phyloP scores from a whole-genome alignment of 257 asterid species.

The Ballota nigra region DNA sequence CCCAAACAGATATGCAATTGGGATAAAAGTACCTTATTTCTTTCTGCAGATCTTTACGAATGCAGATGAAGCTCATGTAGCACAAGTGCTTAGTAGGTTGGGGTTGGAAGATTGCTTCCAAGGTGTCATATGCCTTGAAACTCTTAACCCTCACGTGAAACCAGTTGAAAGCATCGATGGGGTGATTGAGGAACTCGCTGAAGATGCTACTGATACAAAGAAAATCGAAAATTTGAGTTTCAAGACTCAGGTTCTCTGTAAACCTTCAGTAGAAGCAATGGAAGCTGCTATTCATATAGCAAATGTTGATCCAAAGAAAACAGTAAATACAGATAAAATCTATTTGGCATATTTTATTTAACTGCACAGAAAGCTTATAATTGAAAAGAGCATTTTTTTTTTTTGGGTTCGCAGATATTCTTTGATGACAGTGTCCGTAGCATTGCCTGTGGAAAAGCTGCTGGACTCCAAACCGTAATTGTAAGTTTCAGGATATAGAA shows the following conservation, averaged over 20 bases:
- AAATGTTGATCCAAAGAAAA: conserved; percentile 64
- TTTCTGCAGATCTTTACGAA: conserved; percentile 77
- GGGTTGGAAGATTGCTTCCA: conserved; percentile 89
- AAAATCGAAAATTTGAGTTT: neutral
- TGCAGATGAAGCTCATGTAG: conserved; percentile 70
- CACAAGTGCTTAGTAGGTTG: conserved; percentile 55
- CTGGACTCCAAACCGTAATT: conserved; percentile 75
- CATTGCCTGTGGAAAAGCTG: conserved; percentile 68
- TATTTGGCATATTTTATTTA: neutral
- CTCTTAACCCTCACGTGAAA: conserved; percentile 52
- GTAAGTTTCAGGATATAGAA: conserved; percentile 39
- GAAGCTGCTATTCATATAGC: conserved; percentile 73
- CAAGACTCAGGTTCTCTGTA: conserved; percentile 54
- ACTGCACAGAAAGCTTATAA: neutral
- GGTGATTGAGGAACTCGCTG: conserved; percentile 8
- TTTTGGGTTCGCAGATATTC: conserved; percentile 49
- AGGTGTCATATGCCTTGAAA: conserved; percentile 83
- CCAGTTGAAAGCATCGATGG: conserved; percentile 19
- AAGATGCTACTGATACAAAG: conserved; percentile 9
- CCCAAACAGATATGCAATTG: neutral
- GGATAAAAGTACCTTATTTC: conserved; percentile 17
- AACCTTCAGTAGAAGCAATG: conserved; percentile 69
- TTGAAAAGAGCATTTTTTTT: neutral
- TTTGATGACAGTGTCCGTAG: conserved; percentile 82
- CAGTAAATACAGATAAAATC: conserved; percentile 35